phyloP scores from a whole-genome alignment of 164 flowering plant species.

The Amborella trichopoda region DNA sequence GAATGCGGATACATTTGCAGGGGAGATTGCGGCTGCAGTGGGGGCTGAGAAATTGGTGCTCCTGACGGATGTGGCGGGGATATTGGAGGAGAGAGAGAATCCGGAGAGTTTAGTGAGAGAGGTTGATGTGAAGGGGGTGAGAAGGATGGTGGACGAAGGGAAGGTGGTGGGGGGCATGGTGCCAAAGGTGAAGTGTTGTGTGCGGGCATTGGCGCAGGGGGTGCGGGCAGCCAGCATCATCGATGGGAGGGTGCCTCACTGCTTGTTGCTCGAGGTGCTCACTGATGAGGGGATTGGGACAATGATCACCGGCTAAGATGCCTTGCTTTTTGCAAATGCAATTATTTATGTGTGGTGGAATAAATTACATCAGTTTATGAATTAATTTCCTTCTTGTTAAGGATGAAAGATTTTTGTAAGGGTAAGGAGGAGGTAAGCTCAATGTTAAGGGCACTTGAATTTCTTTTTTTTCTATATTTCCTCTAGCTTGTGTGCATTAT shows the following conservation, averaged over 20 bases:
- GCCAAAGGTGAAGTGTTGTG: conserved; percentile 81
- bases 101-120: conserved; percentile 68
- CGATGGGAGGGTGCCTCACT: conserved; percentile 76
- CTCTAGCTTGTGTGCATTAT: too few relatives aligned
- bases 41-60: conserved; percentile 89
- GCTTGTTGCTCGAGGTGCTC: conserved; percentile 70
- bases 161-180: conserved; percentile 94
- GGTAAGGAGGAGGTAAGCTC: too few relatives aligned
- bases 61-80: conserved; percentile 84
- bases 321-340: not conserved
- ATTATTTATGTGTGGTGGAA: too few relatives aligned
- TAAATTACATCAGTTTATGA: too few relatives aligned
- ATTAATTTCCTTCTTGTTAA: too few relatives aligned
- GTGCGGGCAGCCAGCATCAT: conserved; percentile 83
- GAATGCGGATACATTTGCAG: conserved; percentile 91
- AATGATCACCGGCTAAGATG: conserved; percentile 67
- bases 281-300: conserved; percentile 92
- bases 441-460: too few relatives aligned
- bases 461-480: too few relatives aligned
- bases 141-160: conserved; percentile 67
- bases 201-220: conserved; percentile 76
- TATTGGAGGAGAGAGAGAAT: conserved; percentile 43
- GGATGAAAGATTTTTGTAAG: too few relatives aligned
- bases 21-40: conserved; percentile 84
- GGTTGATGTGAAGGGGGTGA: conserved; percentile 70